phyloP scores from a whole-genome alignment of 2,329 filamentous ascomycete species.

The Nothophaeocryptopus gaeumannii region DNA sequence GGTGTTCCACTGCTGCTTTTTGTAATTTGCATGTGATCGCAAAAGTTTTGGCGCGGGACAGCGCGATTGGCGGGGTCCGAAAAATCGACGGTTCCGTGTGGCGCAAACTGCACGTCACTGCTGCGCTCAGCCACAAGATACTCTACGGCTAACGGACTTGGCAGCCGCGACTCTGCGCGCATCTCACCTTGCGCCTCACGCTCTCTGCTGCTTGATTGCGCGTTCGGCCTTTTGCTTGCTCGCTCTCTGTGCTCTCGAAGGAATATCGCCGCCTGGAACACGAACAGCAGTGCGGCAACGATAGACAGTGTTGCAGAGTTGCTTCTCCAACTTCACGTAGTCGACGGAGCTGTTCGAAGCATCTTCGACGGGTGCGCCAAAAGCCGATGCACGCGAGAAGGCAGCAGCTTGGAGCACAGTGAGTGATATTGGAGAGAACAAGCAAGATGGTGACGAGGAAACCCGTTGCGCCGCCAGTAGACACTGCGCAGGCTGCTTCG shows the following conservation, averaged over 20 bases:
- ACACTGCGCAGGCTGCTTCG: slow-evolving; percentile 38
- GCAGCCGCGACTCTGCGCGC: too few species aligned
- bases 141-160: too few species aligned
- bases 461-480: slow-evolving; percentile 37
- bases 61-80: neutral
- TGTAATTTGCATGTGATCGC: slow-evolving; percentile 8
- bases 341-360: neutral
- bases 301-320: too few species aligned
- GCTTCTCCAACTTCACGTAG: too few species aligned
- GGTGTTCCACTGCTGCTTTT: neutral
- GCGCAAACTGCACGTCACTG: neutral
- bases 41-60: slow-evolving; percentile 1
- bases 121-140: neutral
- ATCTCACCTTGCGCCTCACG: too few species aligned
- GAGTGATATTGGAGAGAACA: neutral
- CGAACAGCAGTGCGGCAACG: too few species aligned
- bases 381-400: neutral
- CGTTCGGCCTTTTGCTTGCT: too few species aligned
- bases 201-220: too few species aligned
- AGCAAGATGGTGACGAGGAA: slow-evolving; percentile 46
- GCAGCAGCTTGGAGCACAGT: neutral
- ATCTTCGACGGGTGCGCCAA: too few species aligned
- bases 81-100: neutral
- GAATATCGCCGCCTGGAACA: too few species aligned
- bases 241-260: too few species aligned